Percentiles rank a stretch among this genome's conserved stretches.
Conservation (phyloP, 75 land plant species). For the Picea sitchensis region DNA sequence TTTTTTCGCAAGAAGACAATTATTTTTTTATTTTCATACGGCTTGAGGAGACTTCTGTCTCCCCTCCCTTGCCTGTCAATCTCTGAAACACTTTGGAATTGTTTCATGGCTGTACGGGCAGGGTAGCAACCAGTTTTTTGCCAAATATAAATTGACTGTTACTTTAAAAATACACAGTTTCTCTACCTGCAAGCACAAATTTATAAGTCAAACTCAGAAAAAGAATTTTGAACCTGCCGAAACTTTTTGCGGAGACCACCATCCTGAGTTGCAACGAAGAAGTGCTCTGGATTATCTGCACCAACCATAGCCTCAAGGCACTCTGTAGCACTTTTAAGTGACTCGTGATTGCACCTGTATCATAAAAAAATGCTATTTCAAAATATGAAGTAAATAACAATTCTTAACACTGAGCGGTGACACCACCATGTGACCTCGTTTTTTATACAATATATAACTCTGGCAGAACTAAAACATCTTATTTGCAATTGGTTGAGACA, state of each 20-base stretch:
- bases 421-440: not conserved
- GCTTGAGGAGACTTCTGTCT: too few species aligned
- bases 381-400: not conserved
- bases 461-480: not conserved
- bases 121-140: too few species aligned
- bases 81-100: too few species aligned
- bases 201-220: not conserved
- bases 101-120: too few species aligned
- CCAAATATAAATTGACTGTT: too few species aligned
- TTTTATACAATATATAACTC: not conserved
- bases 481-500: too few species aligned
- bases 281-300: conserved; percentile 74
- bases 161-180: not conserved
- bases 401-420: not conserved
- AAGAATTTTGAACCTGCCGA: conserved; percentile 41
- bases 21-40: too few species aligned
- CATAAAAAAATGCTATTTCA: conserved; percentile 2
- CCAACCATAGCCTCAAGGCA: conserved; percentile 67
- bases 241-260: conserved; percentile 62
- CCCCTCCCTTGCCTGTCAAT: too few species aligned
- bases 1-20: too few species aligned
- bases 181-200: not conserved
- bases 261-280: conserved; percentile 90
- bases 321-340: conserved; percentile 40
- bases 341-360: conserved; percentile 83